Conservation (phyloP, 129 eudicot species). For the Helianthus tuberosus region DNA sequence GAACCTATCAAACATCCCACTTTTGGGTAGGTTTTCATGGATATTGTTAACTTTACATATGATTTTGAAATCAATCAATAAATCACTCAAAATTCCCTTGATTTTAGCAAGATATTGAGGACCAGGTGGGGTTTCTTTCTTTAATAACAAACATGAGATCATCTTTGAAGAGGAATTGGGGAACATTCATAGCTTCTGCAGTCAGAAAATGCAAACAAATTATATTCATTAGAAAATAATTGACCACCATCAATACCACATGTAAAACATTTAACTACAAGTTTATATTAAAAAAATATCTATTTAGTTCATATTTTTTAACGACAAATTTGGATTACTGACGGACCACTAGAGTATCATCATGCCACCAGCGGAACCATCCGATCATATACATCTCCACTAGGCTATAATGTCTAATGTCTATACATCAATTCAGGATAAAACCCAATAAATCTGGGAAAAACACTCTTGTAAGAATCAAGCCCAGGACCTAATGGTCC, state of each 20-base stretch:
- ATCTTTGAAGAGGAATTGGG: slow-evolving; percentile 39
- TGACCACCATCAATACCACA: slow-evolving; percentile 1
- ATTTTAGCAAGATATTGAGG: slow-evolving; percentile 43
- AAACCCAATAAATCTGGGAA: no score
- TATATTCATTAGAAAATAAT: neutral
- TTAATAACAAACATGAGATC: slow-evolving; percentile 31
- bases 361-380: no score
- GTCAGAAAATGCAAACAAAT: neutral
- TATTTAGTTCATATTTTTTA: neutral
- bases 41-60: slow-evolving; percentile 41
- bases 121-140: slow-evolving; percentile 44
- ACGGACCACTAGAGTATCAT: no score
- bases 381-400: no score
- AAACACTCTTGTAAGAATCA: no score
- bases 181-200: slow-evolving; percentile 26
- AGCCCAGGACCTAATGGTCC: no score
- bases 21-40: slow-evolving; percentile 44
- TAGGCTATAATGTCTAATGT: no score
- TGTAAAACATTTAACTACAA: neutral
- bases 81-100: slow-evolving; percentile 41
- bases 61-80: slow-evolving; percentile 40
- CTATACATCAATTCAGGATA: no score
- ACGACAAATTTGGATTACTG: no score
- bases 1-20: slow-evolving; percentile 37
- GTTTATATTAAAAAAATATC: neutral